Evolutionary conservation across 179 eudicot genomes (phyloP).

Genomic region (Spergularia azorica): DNA sequence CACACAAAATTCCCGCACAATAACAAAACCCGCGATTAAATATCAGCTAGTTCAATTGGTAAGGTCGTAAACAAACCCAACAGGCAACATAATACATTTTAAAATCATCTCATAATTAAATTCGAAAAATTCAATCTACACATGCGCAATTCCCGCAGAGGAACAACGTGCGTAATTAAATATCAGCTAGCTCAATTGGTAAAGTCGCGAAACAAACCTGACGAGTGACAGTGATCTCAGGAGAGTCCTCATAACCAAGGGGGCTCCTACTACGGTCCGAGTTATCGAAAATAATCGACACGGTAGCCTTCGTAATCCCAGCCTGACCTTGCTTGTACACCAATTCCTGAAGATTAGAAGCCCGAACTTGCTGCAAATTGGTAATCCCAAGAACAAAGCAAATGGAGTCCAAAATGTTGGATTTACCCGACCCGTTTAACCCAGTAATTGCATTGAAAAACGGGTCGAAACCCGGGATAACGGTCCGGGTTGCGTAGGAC

Average conservation of each 20-base stretch:
- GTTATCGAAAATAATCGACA: slow-evolving; percentile 81
- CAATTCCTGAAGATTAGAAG: slow-evolving; percentile 91
- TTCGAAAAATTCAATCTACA: too few species aligned
- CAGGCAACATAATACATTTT: too few species aligned
- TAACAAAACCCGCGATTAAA: too few species aligned
- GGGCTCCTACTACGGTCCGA: slow-evolving; percentile 81
- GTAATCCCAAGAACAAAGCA: slow-evolving; percentile 88
- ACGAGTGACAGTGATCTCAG: slow-evolving; percentile 90
- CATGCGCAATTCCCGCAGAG: not conserved
- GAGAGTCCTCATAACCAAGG: slow-evolving; percentile 81
- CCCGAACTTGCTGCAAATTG: slow-evolving; percentile 94
- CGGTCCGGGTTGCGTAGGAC: slow-evolving; percentile 94
- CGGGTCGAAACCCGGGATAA: slow-evolving; percentile 89
- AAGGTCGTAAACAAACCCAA: too few species aligned
- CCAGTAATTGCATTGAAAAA: slow-evolving; percentile 95
- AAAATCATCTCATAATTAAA: too few species aligned
- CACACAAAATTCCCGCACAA: too few species aligned
- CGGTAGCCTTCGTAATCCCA: slow-evolving; percentile 96
- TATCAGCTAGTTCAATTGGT: too few species aligned
- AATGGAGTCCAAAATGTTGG: slow-evolving; percentile 94
- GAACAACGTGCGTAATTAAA: not conserved
- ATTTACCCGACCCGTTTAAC: slow-evolving; percentile 92
- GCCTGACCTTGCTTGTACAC: slow-evolving; percentile 99
- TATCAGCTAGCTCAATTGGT: not conserved
- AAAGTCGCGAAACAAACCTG: slow-evolving; percentile 52